Conservation (phyloP, 2,329 filamentous ascomycete genomes). For the Epichloe glyceriae region DNA sequence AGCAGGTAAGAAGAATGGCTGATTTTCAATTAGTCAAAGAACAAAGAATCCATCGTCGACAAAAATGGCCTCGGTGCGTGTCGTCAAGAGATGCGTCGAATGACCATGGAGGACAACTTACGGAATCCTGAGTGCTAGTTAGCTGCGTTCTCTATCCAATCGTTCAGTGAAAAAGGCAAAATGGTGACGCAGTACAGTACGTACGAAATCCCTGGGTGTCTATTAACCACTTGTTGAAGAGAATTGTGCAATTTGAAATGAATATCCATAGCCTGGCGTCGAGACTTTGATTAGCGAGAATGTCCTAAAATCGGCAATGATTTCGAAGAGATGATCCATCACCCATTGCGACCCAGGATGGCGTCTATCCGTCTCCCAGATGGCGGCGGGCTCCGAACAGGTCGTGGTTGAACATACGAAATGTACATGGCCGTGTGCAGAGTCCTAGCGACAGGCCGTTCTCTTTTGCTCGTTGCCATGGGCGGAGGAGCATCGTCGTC, state of each 20-base stretch:
- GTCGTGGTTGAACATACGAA: constrained; percentile 12
- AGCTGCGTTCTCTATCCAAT: neutral
- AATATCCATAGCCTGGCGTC: constrained; percentile 58
- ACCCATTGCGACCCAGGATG: neutral
- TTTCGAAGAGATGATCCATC: neutral
- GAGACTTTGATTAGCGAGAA: neutral
- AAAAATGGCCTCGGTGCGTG: neutral
- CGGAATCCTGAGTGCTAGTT: neutral
- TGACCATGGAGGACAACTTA: neutral
- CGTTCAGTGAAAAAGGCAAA: neutral
- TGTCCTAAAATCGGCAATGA: neutral
- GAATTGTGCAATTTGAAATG: constrained; percentile 70
- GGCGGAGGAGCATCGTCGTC: constrained; percentile 14
- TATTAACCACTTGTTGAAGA: constrained; percentile 89
- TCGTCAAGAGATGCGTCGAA: neutral
- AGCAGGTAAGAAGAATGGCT: constrained; percentile 50
- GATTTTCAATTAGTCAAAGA: neutral
- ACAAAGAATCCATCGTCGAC: neutral
- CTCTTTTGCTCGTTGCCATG: constrained; percentile 7
- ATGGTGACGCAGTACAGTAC: constrained; percentile 4
- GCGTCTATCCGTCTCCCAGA: neutral
- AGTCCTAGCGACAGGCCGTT: constrained; percentile 4
- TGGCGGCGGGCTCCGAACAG: neutral
- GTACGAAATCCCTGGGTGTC: constrained; percentile 26
- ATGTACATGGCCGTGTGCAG: constrained; percentile 24